These are phyloP conservation scores for Nepenthes mirabilis DNA, from an alignment of 148 eudicot species.

Conservation along the genomic window DNA sequence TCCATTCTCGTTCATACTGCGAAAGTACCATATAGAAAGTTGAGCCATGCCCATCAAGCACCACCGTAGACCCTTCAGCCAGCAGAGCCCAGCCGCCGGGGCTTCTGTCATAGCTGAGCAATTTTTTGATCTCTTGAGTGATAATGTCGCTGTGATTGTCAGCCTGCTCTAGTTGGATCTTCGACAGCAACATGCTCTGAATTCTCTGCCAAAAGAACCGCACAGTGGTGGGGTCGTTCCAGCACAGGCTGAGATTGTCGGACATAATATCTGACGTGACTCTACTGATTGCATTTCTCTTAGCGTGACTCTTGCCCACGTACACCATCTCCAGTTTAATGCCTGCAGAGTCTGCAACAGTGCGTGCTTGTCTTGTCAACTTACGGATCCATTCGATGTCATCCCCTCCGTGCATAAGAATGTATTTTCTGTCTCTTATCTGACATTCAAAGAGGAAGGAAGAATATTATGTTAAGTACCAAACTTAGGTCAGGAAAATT, in stretches of 20 bases:
- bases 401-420: conserved; percentile 85
- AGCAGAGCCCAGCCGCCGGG: conserved; percentile 25
- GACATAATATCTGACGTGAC: background rate
- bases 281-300: background rate
- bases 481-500: background rate
- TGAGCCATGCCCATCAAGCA: conserved; percentile 9
- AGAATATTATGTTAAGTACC: background rate
- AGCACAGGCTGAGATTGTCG: conserved; percentile 27
- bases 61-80: conserved; percentile 17
- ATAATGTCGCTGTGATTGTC: conserved; percentile 16
- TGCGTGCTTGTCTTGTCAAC: conserved; percentile 32
- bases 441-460: background rate
- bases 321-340: conserved; percentile 58
- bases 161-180: conserved; percentile 30
- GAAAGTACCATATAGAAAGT: background rate
- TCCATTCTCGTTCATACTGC: too few species aligned
- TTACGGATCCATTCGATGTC: conserved; percentile 53
- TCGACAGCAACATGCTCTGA: conserved; percentile 56
- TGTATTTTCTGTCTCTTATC: conserved; percentile 21
- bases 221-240: conserved; percentile 31
- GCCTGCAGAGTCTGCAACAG: conserved; percentile 20
- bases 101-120: conserved; percentile 24
- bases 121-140: conserved; percentile 24
- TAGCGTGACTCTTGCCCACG: conserved; percentile 33
- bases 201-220: conserved; percentile 59